Evolutionary conservation across 768 basidiomycete genomes (phyloP).

Genomic region (Lepiota venenata): DNA sequence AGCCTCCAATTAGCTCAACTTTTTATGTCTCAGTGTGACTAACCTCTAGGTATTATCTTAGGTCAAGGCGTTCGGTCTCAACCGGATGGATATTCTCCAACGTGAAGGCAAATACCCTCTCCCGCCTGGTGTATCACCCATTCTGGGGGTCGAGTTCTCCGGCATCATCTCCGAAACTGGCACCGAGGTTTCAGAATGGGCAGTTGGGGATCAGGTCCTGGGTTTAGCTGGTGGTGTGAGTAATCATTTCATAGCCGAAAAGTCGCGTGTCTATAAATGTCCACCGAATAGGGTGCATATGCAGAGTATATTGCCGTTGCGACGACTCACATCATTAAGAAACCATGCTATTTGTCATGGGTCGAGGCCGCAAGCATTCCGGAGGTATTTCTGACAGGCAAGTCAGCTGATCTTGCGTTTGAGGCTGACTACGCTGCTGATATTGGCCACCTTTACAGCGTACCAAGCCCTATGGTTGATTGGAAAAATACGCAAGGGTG

Average conservation of each 20-base stretch:
- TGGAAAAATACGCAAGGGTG: conserved; percentile 63
- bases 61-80: conserved; percentile 85
- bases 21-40: not conserved
- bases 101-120: conserved; percentile 70
- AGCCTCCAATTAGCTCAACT: not conserved
- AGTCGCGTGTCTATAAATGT: not conserved
- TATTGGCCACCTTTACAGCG: conserved; percentile 25
- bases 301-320: conserved; percentile 79
- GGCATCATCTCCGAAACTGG: conserved; percentile 59
- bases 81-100: conserved; percentile 81
- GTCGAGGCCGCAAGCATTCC: conserved; percentile 84
- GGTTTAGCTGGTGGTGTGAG: conserved; percentile 81
- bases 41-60: conserved; percentile 22
- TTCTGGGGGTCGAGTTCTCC: conserved; percentile 89
- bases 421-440: not conserved
- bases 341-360: conserved; percentile 77
- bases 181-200: conserved; percentile 47
- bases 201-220: conserved; percentile 67
- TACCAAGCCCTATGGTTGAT: conserved; percentile 55
- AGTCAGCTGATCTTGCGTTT: conserved; percentile 10
- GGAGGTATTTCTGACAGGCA: conserved; percentile 87
- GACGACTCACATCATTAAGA: conserved; percentile 64
- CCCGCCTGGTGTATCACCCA: conserved; percentile 71
- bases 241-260: conserved; percentile 8
- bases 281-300: conserved; percentile 72